Conservation (phyloP, 345 rosid genomes). For the Eucalyptus urophylla region DNA sequence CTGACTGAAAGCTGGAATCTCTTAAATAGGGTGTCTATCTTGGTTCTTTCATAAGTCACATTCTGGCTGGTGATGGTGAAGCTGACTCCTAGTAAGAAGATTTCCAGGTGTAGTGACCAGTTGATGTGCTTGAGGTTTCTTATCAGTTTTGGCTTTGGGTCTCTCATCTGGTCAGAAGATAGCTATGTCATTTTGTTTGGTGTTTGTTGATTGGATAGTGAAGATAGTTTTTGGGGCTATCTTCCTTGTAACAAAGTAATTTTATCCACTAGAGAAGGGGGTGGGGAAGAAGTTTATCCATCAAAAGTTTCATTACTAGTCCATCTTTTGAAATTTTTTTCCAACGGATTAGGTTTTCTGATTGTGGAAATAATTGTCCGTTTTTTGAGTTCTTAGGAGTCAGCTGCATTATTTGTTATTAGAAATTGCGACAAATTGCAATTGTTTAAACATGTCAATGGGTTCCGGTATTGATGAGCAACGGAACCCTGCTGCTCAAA, state of each 20-base stretch:
- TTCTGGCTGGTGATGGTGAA: conserved; percentile 59
- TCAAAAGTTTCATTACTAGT: neutral
- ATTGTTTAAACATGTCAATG: neutral
- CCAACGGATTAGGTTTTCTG: neutral
- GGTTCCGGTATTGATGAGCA: neutral
- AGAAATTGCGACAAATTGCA: neutral
- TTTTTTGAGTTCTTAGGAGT: neutral
- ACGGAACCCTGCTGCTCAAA: neutral
- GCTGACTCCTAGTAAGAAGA: conserved; percentile 83
- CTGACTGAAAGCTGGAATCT: conserved; percentile 64
- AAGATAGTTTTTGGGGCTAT: neutral
- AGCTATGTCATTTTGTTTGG: neutral
- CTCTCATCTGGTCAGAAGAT: neutral
- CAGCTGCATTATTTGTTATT: neutral
- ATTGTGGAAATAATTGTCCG: neutral
- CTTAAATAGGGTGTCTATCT: conserved; percentile 77
- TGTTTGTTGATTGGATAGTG: neutral
- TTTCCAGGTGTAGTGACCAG: conserved; percentile 65
- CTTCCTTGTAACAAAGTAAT: neutral
- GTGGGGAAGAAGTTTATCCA: neutral
- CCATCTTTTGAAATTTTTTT: neutral
- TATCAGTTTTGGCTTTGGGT: neutral
- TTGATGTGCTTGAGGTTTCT: conserved; percentile 49
- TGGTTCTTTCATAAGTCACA: conserved; percentile 64
- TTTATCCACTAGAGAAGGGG: neutral